Evolutionary conservation across 2,329 filamentous ascomycete genomes (phyloP).

Genomic region (Penicillium sp.): DNA sequence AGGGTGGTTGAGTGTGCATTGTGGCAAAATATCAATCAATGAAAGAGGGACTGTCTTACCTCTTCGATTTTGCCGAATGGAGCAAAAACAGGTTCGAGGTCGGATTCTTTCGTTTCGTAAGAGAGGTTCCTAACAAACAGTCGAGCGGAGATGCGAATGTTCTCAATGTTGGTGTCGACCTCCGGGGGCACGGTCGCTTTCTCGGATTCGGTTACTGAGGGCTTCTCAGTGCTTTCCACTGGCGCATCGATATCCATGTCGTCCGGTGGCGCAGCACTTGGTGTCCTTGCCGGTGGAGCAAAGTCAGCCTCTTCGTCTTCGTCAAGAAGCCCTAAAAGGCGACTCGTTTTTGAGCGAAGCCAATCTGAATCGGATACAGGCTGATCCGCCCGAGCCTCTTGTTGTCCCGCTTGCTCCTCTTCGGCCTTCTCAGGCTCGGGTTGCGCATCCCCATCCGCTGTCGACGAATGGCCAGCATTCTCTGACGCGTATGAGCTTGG

Average conservation of each 20-base stretch:
- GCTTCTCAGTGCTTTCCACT: slow-evolving; percentile 22
- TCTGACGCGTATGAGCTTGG: slow-evolving; percentile 43
- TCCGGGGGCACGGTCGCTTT: slow-evolving; percentile 26
- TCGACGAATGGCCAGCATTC: slow-evolving; percentile 7
- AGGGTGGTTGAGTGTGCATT: slow-evolving; percentile 20
- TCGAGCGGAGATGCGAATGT: slow-evolving; percentile 73
- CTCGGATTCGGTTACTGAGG: slow-evolving; percentile 14
- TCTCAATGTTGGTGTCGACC: slow-evolving; percentile 57
- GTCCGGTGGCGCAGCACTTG: slow-evolving; percentile 23
- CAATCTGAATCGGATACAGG: slow-evolving; percentile 79
- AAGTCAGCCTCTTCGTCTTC: slow-evolving; percentile 58
- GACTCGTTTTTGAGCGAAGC: slow-evolving; percentile 86
- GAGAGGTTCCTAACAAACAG: slow-evolving; percentile 89
- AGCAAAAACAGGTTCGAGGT: slow-evolving; percentile 72
- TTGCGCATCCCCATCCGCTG: slow-evolving; percentile 8
- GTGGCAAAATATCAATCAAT: slow-evolving; percentile 6
- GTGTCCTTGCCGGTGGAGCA: slow-evolving; percentile 38
- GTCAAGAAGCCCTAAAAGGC: slow-evolving; percentile 82
- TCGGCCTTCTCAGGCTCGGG: slow-evolving; percentile 31
- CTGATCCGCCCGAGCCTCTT: slow-evolving; percentile 34
- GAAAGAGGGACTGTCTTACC: slow-evolving; percentile 68
- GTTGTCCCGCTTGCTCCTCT: slow-evolving; percentile 22
- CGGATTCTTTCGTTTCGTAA: slow-evolving; percentile 77
- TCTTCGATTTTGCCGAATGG: slow-evolving; percentile 80
- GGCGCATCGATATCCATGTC: slow-evolving; percentile 18